Evolutionary conservation across 176 grass and related monocot species (phyloP), one percentile per base, ranked within the genome.

Genomic region (Phragmites australis): DNA sequence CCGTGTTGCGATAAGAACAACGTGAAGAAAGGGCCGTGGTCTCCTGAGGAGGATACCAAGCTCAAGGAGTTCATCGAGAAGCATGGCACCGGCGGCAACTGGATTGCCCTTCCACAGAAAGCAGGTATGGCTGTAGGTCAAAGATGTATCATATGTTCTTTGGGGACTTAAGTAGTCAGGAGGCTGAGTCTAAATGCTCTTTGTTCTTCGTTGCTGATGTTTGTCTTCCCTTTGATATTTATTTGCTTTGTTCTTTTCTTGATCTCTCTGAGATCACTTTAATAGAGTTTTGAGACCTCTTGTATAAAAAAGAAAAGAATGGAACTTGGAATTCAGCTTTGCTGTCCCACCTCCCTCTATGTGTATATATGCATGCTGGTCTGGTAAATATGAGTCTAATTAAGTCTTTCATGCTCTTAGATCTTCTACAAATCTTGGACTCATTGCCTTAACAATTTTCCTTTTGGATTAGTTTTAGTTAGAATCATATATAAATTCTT

Each of bases 1-100:
- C 94, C 94, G 19, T 94, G 94, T 30, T 97, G 94, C 82, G 94
- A 97, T 11, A 97, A 97, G 82, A 93, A 93, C 75, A 94, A 83
- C 74, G 94, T 97, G 62, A 97, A 97, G 85, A 97, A 89, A 67
- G 94, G 94, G 2, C 94, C 94, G 1, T 97, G 94, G 94, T 97
- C 94, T 30, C 88, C 92, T 0, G 94, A 97, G 82, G 94, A 97
- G 75, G 94, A 97, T 77, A 86, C 85, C 51, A 90, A 91, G 81
- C 94, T 97, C 62, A 97, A 94, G 68, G 90, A 92, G 75, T 97
- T 94, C 85, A 94, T 97, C 16, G 94, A 94, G 63, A 97, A 92
- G 82, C 87, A 88, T 48, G 94, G 94, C 45, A 94, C 92, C 31
- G 94, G 90, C 54, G 94, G 94, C 16, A 97, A 97, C 85, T 97